A percentile compares a stretch with the other conserved stretches of the same genome.
Evolutionary conservation across 176 grass and related monocot genomes (phyloP).

Genomic region (Phoenix dactylifera): DNA sequence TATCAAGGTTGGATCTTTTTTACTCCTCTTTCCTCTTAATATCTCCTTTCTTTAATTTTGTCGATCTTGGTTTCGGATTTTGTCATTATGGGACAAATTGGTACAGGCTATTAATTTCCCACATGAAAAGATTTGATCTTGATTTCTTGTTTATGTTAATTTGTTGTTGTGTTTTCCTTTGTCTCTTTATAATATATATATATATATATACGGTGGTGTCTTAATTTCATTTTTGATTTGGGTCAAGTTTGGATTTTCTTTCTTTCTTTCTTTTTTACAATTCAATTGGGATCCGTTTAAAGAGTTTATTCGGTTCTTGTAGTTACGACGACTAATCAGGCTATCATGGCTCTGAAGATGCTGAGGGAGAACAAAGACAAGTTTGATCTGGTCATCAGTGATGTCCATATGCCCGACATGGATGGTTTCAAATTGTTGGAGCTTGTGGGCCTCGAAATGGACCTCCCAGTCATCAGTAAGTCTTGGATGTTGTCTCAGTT

Average conservation of each 20-base stretch:
- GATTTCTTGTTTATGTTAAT: too few relatives aligned
- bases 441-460: slow-evolving; percentile 92
- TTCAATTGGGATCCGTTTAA: slow-evolving; percentile 1
- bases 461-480: slow-evolving; percentile 95
- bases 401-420: slow-evolving; percentile 97
- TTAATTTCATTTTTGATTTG: not conserved
- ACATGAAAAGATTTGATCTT: too few relatives aligned
- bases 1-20: slow-evolving; percentile 47
- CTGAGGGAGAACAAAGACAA: slow-evolving; percentile 74
- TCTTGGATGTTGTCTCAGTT: slow-evolving; percentile 3
- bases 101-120: too few relatives aligned
- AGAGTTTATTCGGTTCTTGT: slow-evolving; percentile 9
- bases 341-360: slow-evolving; percentile 53
- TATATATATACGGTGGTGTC: not conserved
- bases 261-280: not conserved
- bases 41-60: too few relatives aligned
- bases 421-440: slow-evolving; percentile 95
- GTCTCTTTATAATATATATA: too few relatives aligned
- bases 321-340: slow-evolving; percentile 91
- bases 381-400: slow-evolving; percentile 98
- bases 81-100: too few relatives aligned
- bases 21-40: not conserved
- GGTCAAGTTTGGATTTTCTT: slow-evolving; percentile 6
- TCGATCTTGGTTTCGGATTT: too few relatives aligned
- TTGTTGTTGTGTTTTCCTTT: too few relatives aligned